Percentiles rank a stretch among this genome's conserved stretches.
phyloP scores from a whole-genome alignment of 306 rosid species.

The Acacia acuminata region DNA sequence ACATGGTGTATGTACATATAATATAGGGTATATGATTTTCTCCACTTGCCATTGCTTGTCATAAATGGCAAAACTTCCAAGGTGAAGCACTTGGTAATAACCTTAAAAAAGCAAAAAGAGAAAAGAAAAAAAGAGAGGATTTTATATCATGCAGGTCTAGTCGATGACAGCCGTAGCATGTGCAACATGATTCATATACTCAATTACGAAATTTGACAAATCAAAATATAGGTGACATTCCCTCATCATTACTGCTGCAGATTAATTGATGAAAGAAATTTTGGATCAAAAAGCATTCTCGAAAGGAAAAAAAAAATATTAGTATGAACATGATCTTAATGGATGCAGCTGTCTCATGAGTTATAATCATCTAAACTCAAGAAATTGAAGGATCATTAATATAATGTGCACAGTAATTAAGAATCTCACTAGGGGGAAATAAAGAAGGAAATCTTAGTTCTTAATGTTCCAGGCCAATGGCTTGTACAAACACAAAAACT shows the following conservation, averaged over 20 bases:
- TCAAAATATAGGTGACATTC: not conserved
- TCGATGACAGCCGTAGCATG: slow-evolving; percentile 32
- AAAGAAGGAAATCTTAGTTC: slow-evolving; percentile 24
- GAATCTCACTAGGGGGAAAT: slow-evolving; percentile 15
- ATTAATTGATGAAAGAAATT: not conserved
- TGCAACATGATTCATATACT: slow-evolving; percentile 24
- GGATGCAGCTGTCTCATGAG: not conserved
- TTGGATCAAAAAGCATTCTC: not conserved
- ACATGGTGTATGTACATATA: not conserved
- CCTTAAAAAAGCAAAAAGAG: not conserved
- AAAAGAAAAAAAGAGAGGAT: not conserved
- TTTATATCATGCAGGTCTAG: slow-evolving; percentile 20
- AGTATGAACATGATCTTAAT: not conserved
- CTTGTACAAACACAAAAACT: slow-evolving; percentile 8
- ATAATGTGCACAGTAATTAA: slow-evolving; percentile 3
- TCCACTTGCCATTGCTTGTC: not conserved
- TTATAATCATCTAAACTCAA: not conserved
- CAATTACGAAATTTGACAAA: slow-evolving; percentile 20
- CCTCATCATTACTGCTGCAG: not conserved
- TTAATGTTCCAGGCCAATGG: slow-evolving; percentile 22
- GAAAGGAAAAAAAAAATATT: not conserved
- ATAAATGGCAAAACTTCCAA: slow-evolving; percentile 13
- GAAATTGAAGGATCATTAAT: not conserved
- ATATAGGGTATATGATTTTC: slow-evolving; percentile 6
- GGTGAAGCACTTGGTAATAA: not conserved